Evolutionary conservation across 2,329 filamentous ascomycete genomes (phyloP), one percentile per base, ranked within the genome.

Genomic region (Kalmusia sp.): DNA sequence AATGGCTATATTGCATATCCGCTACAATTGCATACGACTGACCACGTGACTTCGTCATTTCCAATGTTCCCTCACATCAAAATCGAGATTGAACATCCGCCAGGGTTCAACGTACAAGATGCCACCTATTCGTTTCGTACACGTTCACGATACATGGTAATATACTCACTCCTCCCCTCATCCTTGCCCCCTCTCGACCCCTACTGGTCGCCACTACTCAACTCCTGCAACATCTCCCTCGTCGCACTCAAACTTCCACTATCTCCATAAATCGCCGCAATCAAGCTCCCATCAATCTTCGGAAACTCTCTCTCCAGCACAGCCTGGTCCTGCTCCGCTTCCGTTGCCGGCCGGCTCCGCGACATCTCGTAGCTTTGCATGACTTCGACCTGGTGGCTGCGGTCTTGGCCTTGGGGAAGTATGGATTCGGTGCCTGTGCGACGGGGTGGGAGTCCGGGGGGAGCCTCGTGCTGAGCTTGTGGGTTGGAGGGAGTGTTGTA

Each of bases 181-280:
- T 12, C 27, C 27, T 28, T 12, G 6, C 12, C 27, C 47, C 25
- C 40, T 15, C 17, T 24, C 27, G 27, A 28, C 25, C 46, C 38
- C 40, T 54, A 48, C 43, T 17, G 37, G 22, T 21, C 40, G 39
- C 19, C 40, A 31, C 38, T 47, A 24, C 62, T 60, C 60, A 79
- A 58, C 61, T 77, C 77, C 35, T 69, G 64, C 53, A 79, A 61
- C 75, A 77, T 77, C 66, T 79, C 77, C 57, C 76, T 69, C 52
- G 76, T 76, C n/a, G 71, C 76, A 17, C 70, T 70, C 58, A 78
- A 49, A 55, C 67, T 72, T 63, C 76, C 70, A 22, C 68, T 71
- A 57, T 79, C 77, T 6, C 70, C 68, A 55, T 79, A 79, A 37
- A 79, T 70, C n/a, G 77, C 77, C 9, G 77, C 77, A 55, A 79